Evolutionary conservation across 371 early-diverging fungal species (phyloP), one percentile per base, ranked within the genome.

Genomic region (Coemansia sp.): DNA sequence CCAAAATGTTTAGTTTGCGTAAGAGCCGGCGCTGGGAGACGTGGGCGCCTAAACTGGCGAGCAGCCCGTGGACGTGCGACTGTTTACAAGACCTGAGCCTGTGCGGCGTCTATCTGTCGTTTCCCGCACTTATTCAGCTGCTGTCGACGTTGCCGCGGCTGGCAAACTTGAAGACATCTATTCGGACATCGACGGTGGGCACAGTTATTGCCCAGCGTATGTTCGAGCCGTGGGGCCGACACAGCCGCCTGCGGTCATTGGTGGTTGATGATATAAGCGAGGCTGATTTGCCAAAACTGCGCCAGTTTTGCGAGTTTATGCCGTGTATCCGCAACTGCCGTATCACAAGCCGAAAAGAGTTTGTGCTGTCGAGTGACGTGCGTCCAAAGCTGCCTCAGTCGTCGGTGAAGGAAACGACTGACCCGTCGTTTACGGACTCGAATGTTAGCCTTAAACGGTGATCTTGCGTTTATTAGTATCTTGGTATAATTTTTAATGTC

Each of bases 211-310:
- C 77, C 7, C 39, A 34, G 37, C 72, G 61, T 27, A 76, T 76
- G 77, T 76, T 76, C 54, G 77, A 76, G 64, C 77, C 77, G 18
- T 76, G 77, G 77, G 77, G 77, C 29, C 68, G 72, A 22, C 77
- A 76, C 57, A 63, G 77, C 50, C 54, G 65, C 0, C 61, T 76
- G 66, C 68, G 77, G 37, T 51, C 65, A 7, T 64, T 76, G 39
- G 65, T 67, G 3, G 21, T 76, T n/a, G 77, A 76, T 60, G 77
- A 76, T 53, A 76, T 76, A 24, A 59, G 67, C 45, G 77, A 76
- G 54, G 65, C 66, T 8, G 77, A 76, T 18, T 48, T 76, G 62
- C 68, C 72, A 26, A 64, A 60, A 18, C 45, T 76, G 60, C 72
- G 72, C 54, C 61, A 65, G 63, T 62, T 76, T 51, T 76, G 77